A percentile compares a stretch with the other conserved stretches of the same genome.
These are phyloP conservation scores for Theobroma grandiflorum DNA, from an alignment of 441 rosid genomes.

Conservation along the genomic window DNA sequence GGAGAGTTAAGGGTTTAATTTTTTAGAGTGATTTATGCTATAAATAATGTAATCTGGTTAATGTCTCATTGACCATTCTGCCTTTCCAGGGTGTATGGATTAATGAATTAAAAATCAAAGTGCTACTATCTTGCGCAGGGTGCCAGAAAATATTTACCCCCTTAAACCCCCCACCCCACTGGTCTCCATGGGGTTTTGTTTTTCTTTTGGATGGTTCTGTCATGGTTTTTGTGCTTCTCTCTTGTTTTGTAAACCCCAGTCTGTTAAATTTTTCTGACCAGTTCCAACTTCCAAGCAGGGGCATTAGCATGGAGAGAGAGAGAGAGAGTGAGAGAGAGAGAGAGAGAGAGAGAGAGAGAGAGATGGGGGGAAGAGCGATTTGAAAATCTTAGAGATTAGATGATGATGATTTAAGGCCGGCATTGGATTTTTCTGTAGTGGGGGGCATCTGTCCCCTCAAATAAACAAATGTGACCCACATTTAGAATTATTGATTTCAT, in stretches of 20 bases:
- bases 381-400: constrained; percentile 17
- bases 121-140: constrained; percentile 11
- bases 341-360: neutral
- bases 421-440: neutral
- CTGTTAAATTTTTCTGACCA: neutral
- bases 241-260: neutral
- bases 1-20: neutral
- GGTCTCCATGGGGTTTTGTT: constrained; percentile 27
- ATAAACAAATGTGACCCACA: constrained; percentile 38
- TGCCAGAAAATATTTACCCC: neutral
- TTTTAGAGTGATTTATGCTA: constrained; percentile 5
- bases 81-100: neutral
- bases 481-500: constrained; percentile 14
- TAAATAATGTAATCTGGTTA: constrained; percentile 13
- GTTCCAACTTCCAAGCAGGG: neutral
- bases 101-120: constrained; percentile 28
- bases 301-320: neutral
- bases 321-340: neutral
- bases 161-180: neutral
- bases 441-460: constrained; percentile 9
- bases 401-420: neutral
- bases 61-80: constrained; percentile 31
- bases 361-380: neutral
- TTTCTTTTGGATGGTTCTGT: constrained; percentile 15
- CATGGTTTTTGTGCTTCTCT: constrained; percentile 27